These are phyloP conservation scores for Dendrobium officinale DNA, from an alignment of 106 monocot genomes.

Conservation along the genomic window DNA sequence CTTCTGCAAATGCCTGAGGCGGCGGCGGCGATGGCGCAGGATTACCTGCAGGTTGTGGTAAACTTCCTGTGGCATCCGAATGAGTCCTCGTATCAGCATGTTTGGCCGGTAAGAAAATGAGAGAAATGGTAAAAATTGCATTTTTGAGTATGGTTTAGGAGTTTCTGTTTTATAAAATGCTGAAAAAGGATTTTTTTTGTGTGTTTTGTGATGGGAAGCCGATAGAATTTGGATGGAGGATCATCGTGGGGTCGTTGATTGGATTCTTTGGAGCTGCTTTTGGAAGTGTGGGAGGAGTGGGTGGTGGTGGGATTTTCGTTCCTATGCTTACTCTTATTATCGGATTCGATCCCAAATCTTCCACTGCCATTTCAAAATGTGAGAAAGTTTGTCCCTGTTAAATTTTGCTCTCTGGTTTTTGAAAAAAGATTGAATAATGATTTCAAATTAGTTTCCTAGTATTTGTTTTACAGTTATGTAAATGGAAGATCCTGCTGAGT, in stretches of 20 bases:
- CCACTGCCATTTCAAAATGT: conserved; percentile 47
- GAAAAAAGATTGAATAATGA: background rate
- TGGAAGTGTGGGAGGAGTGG: conserved; percentile 54
- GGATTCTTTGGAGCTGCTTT: conserved; percentile 57
- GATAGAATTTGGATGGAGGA: conserved; percentile 45
- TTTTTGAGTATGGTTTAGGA: background rate
- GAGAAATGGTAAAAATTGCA: background rate
- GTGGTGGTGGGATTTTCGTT: conserved; percentile 50
- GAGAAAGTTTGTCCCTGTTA: background rate
- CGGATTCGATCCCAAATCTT: conserved; percentile 45
- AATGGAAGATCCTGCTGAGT: background rate
- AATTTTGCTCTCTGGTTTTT: background rate
- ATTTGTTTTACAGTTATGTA: background rate
- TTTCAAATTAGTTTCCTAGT: background rate
- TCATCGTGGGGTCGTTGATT: conserved; percentile 30
- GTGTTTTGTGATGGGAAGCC: conserved; percentile 11
- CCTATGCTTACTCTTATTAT: conserved; percentile 60
- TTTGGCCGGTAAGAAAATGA: conserved; percentile 40
- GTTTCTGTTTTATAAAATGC: background rate
- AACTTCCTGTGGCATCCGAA: conserved; percentile 43
- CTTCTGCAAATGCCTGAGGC: background rate
- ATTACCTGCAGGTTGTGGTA: conserved; percentile 20
- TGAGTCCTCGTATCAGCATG: conserved; percentile 38
- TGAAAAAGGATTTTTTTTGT: background rate
- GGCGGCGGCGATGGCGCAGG: background rate